Evolutionary conservation across 129 eudicot genomes (phyloP), one percentile per base, ranked within the genome.

Genomic region (sunflower (Helianthus annuus)): DNA sequence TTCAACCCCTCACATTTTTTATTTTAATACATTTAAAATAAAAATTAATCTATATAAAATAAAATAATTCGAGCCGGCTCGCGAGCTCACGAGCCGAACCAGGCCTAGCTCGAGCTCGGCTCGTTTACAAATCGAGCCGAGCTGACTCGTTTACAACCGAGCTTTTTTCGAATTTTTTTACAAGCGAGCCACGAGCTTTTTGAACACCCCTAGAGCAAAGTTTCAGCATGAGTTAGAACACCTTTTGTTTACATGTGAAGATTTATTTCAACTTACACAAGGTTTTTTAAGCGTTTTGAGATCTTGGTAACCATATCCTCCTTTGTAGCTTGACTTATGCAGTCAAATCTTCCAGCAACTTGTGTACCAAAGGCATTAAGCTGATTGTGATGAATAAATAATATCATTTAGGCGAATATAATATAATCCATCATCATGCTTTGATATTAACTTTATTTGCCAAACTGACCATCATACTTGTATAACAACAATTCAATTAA

Each of bases 291-390:
- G 74, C 97, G 95, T 75, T 85, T 90, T 44, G 81, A 71, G 59
- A 87, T 82, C 82, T 90, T 90, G 76, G 46, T 59, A 63, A 72
- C 58, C 49, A 77, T 90, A n/a, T 90, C 97, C 73, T 85, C 89
- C 80, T 79, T 86, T 17, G 91, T 79, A 68, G 86, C 85, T 83
- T 90, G 97, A 72, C 95, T 90, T 66, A 74, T 73, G 78, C 78
- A 48, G 38, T 87, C 86, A 72, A 76, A 79, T 56, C 75, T 83
- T 71, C 87, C 89, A 62, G 70, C 77, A 83, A 87, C 89, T 90
- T 90, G 97, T 48, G 83, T 81, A 73, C 87, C 83, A 76, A 90
- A 90, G 42, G 86, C 89, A 81, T 90, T 90, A 52, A 90, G 83
- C 97, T 90, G 78, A 72, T 54, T 64, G 34, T 38, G 56, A 80